Evolutionary conservation across 306 rosid species (phyloP), one percentile per base, ranked within the genome.

Genomic region (Urtica urens): DNA sequence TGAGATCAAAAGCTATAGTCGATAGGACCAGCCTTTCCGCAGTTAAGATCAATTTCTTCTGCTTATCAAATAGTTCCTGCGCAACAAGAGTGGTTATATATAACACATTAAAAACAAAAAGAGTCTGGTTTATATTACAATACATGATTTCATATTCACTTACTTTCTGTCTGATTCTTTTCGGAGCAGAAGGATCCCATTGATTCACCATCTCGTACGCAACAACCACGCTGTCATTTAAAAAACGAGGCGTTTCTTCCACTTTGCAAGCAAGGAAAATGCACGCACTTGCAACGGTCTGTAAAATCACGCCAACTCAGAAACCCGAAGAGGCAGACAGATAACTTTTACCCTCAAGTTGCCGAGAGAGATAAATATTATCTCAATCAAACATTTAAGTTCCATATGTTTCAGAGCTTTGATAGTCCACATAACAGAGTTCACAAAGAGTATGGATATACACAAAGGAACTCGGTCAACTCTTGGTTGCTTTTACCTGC

Each of bases 221-320:
- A 25, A 64, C 63, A 16, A 67, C 49, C 38, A 76, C 69, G 6
- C 71, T 66, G 60, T 71, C 82, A 13, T 68, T 71, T 33, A 76
- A 48, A 38, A 46, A 56, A 53, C 78, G 62, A 19, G 82, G 82
- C 34, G 78, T 67, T 22, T 67, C 78, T 57, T 63, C 66, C 20
- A 57, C 46, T 62, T 76, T 76, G 29, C 72, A 63, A 16, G 75
- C 82, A 13, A 76, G 78, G 52, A 76, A 76, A 19, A 67, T 46
- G 31, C 67, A 45, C 14, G 60, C 64, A 15, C 72, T 71, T 42
- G 78, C 78, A 57, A 76, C 58, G 23, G 66, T 67, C 82, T 76
- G 72, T 10, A 49, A 58, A 50, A 40, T 57, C n/a, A 8, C 18
- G 49, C 33, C 20, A 40, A 4, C 37, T 14, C 19, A 5, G 53